Conservation (phyloP, 371 early-diverging fungal genomes). For the Rhizopus stolonifer region DNA sequence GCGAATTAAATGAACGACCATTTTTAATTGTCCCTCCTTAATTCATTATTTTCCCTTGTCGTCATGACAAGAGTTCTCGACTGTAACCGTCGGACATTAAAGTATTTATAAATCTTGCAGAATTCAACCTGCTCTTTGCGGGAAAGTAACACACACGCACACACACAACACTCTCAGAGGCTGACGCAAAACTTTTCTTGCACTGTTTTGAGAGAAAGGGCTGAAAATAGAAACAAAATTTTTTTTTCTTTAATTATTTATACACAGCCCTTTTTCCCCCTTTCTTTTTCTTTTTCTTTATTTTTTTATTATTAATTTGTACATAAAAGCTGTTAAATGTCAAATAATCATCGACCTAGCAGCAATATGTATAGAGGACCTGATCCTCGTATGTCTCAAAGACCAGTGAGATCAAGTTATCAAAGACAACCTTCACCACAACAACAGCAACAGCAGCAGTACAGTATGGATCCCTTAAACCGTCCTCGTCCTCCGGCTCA, state of each 20-base stretch:
- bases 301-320: slow-evolving; percentile 10
- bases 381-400: slow-evolving; percentile 23
- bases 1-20: no score
- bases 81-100: no score
- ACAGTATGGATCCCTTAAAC: slow-evolving; percentile 17
- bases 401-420: background rate
- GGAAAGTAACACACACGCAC: no score
- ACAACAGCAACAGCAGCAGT: slow-evolving; percentile 8
- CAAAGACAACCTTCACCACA: slow-evolving; percentile 3
- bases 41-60: no score
- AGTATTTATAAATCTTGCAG: no score
- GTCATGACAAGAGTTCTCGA: no score
- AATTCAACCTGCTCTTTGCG: no score
- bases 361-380: slow-evolving; percentile 10
- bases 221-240: slow-evolving; percentile 30
- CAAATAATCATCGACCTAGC: slow-evolving; percentile 22
- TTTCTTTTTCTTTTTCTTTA: slow-evolving; percentile 11
- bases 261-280: slow-evolving; percentile 3
- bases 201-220: background rate
- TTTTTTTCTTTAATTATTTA: slow-evolving; percentile 14
- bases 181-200: no score
- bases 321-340: slow-evolving; percentile 12
- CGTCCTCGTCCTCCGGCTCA: slow-evolving; percentile 21
- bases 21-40: no score
- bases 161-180: no score